These are phyloP conservation scores for Solanum pinnatisectum DNA, from an alignment of 257 asterid species.

Conservation along the genomic window DNA sequence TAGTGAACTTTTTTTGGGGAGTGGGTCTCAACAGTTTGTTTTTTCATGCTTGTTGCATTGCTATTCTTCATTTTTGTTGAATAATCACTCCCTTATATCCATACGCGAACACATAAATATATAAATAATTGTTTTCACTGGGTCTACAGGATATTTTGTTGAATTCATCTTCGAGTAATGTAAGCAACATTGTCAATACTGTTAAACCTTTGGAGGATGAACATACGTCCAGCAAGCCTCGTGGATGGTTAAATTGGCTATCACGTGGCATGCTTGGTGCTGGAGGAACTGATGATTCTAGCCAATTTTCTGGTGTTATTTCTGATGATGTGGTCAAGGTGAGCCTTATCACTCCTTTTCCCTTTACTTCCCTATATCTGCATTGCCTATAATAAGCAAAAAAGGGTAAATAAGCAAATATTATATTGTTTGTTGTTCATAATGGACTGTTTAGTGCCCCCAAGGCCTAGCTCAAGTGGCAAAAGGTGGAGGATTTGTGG, in stretches of 20 bases:
- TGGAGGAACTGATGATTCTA: constrained; percentile 86
- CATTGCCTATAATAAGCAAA: neutral
- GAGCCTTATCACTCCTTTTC: constrained; percentile 6
- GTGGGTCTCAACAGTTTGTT: neutral
- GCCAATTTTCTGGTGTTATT: constrained; percentile 87
- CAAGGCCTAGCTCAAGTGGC: too few species aligned
- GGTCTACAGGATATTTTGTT: constrained; percentile 60
- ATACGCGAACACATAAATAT: neutral
- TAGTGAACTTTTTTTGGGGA: neutral
- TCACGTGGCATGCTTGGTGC: constrained; percentile 99
- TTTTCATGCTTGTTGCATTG: neutral
- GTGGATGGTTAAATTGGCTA: constrained; percentile 98
- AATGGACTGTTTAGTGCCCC: neutral
- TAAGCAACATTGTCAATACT: constrained; percentile 33
- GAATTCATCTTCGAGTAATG: constrained; percentile 32
- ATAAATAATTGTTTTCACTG: neutral
- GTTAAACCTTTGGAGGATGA: constrained; percentile 58
- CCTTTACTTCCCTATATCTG: neutral
- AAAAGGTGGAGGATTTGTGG: too few species aligned
- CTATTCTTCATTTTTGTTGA: neutral
- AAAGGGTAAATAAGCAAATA: neutral
- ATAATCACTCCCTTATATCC: neutral
- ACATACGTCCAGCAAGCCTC: constrained; percentile 58
- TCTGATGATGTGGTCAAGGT: constrained; percentile 93
- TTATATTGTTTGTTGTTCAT: neutral